Percentiles rank a stretch among this genome's conserved stretches.
Conservation (phyloP, 2,329 filamentous ascomycete species). For the Graphilbum sp. region DNA sequence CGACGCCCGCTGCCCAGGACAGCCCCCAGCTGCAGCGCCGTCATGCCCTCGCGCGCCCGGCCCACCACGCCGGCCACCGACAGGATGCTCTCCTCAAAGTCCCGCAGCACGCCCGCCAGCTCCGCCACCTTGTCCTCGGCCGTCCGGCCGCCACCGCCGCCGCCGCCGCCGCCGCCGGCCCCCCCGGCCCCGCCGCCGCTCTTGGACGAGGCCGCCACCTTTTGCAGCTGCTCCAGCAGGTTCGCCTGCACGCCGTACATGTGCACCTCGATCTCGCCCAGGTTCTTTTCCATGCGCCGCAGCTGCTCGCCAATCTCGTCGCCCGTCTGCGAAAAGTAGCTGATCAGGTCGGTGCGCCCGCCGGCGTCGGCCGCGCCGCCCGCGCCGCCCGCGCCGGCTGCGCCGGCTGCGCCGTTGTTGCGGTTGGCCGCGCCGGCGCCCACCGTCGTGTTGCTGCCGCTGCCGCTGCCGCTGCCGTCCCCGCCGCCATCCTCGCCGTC, state of each 20-base stretch:
- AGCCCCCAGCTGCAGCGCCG: slow-evolving; percentile 36
- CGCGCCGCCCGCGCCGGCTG: slow-evolving; percentile 11
- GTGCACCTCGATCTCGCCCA: slow-evolving; percentile 49
- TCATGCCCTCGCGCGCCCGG: slow-evolving; percentile 41
- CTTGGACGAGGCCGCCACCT: slow-evolving; percentile 16
- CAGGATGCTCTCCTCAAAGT: slow-evolving; percentile 49
- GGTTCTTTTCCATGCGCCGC: slow-evolving; percentile 37
- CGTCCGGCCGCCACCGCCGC: slow-evolving; percentile 18
- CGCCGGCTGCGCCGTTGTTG: slow-evolving; percentile 24
- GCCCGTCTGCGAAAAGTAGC: slow-evolving; percentile 45
- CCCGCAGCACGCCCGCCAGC: slow-evolving; percentile 41
- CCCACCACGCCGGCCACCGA: slow-evolving; percentile 46
- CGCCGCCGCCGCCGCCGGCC: slow-evolving; percentile 8
- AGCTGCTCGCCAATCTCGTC: slow-evolving; percentile 45
- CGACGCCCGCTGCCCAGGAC: slow-evolving; percentile 22
- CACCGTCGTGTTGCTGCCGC: slow-evolving; percentile 11
- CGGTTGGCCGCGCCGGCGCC: slow-evolving; percentile 17
- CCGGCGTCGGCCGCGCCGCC: slow-evolving; percentile 20
- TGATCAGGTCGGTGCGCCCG: slow-evolving; percentile 41
- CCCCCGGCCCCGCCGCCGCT: slow-evolving; percentile 16
- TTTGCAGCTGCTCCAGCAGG: slow-evolving; percentile 42
- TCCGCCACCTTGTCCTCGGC: slow-evolving; percentile 30
- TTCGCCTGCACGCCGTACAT: slow-evolving; percentile 45
- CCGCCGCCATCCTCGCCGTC: slow-evolving; percentile 19
- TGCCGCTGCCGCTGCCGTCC: slow-evolving; percentile 4